Conservation (phyloP, 805 yeast genomes). For the Wickerhamomyces rabaulensis region DNA sequence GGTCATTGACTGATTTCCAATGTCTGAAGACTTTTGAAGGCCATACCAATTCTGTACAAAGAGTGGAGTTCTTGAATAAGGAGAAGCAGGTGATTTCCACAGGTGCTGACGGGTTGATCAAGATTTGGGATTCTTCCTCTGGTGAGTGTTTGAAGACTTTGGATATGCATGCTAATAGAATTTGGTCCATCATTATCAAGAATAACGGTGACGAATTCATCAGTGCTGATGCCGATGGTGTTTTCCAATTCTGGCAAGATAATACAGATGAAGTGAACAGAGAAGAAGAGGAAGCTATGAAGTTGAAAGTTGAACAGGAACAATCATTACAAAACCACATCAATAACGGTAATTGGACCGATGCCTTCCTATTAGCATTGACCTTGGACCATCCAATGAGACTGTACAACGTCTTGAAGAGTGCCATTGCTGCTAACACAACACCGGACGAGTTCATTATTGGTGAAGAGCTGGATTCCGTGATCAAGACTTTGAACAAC, state of each 20-base stretch:
- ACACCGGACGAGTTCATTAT: constrained; percentile 26
- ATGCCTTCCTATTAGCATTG: constrained; percentile 82
- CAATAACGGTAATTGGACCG: constrained; percentile 71
- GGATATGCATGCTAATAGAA: constrained; percentile 91
- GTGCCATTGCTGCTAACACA: constrained; percentile 41
- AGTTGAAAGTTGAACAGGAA: constrained; percentile 72
- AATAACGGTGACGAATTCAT: constrained; percentile 66
- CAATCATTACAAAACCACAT: constrained; percentile 79
- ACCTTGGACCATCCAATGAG: constrained; percentile 88
- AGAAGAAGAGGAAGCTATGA: constrained; percentile 44
- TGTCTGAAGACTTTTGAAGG: constrained; percentile 88
- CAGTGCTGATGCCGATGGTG: constrained; percentile 94
- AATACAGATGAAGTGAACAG: constrained; percentile 68
- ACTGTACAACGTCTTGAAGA: constrained; percentile 68
- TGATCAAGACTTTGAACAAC: constrained; percentile 50
- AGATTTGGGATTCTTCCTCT: constrained; percentile 76
- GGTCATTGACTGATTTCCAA: constrained; percentile 77
- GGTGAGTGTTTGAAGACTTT: constrained; percentile 82
- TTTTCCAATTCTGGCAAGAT: constrained; percentile 84
- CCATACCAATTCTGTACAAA: constrained; percentile 87
- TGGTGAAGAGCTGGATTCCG: constrained; percentile 53
- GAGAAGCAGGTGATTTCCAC: constrained; percentile 63
- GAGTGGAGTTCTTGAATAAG: constrained; percentile 63
- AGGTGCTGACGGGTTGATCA: constrained; percentile 93
- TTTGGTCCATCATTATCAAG: constrained; percentile 79